Conservation (phyloP, 2,329 filamentous ascomycete genomes). For the Fusarium pseudograminearum region DNA sequence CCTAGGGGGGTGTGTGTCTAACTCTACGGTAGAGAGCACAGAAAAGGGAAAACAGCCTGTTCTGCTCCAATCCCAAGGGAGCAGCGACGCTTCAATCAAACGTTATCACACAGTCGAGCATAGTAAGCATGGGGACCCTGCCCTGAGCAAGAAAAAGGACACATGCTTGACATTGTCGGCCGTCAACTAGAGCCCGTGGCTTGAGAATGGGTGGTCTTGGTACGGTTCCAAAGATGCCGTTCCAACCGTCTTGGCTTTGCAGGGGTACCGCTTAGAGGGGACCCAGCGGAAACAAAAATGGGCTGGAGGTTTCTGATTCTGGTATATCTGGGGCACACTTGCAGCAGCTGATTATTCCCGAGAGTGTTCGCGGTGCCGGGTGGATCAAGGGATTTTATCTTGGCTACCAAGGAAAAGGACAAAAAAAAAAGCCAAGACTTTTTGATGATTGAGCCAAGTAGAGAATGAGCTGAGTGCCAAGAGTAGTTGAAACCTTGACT, state of each 20-base stretch:
- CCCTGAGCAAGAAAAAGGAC: slow-evolving; percentile 32
- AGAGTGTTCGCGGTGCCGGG: slow-evolving; percentile 46
- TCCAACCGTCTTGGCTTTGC: slow-evolving; percentile 54
- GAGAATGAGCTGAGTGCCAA: neutral
- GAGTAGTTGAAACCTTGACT: neutral
- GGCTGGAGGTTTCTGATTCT: slow-evolving; percentile 31
- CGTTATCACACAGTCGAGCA: slow-evolving; percentile 3
- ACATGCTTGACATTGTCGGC: slow-evolving; percentile 43
- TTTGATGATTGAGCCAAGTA: neutral
- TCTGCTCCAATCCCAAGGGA: slow-evolving; percentile 31
- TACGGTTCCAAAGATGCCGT: slow-evolving; percentile 54
- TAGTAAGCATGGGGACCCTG: neutral
- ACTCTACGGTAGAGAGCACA: neutral
- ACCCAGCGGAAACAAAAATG: slow-evolving; percentile 29
- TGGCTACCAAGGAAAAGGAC: no score
- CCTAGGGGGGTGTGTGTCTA: slow-evolving; percentile 36
- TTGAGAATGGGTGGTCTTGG: slow-evolving; percentile 47
- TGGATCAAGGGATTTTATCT: slow-evolving; percentile 38
- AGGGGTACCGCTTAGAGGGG: slow-evolving; percentile 25
- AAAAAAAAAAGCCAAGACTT: slow-evolving; percentile 9
- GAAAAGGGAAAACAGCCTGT: neutral
- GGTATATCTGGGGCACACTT: slow-evolving; percentile 43
- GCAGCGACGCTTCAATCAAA: slow-evolving; percentile 18
- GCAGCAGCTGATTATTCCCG: slow-evolving; percentile 46
- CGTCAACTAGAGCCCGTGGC: slow-evolving; percentile 43